A percentile compares a stretch with the other conserved stretches of the same genome.
Conservation (phyloP, 1,284 basidiomycete genomes). For the Inonotus obliquus region DNA sequence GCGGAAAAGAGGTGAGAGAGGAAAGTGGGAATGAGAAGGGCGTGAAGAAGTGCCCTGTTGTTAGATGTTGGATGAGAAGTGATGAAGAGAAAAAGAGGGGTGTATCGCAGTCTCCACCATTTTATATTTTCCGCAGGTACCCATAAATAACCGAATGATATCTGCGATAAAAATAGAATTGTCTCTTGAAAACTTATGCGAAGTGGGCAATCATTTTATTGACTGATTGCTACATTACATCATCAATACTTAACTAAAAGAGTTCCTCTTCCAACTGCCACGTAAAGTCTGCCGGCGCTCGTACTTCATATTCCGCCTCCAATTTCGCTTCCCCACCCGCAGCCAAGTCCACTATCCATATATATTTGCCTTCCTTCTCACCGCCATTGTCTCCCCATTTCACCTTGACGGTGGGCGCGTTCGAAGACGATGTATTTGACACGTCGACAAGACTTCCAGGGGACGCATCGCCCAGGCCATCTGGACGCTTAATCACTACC, state of each 20-base stretch:
- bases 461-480: slow-evolving; percentile 41
- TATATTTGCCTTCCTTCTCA: slow-evolving; percentile 40
- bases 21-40: background rate
- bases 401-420: slow-evolving; percentile 17
- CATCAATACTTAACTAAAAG: background rate
- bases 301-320: slow-evolving; percentile 47
- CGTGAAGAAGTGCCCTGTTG: slow-evolving; percentile 2
- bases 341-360: slow-evolving; percentile 36
- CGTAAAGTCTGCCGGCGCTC: slow-evolving; percentile 36
- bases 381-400: slow-evolving; percentile 31
- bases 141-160: slow-evolving; percentile 6
- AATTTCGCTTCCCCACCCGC: slow-evolving; percentile 37
- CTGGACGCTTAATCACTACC: slow-evolving; percentile 44
- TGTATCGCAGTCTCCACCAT: background rate
- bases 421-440: background rate
- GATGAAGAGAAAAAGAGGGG: slow-evolving; percentile 1
- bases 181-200: background rate
- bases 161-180: background rate
- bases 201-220: too few species aligned
- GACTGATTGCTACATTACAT: too few species aligned
- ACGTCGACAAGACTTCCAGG: slow-evolving; percentile 36
- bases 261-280: slow-evolving; percentile 22
- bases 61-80: slow-evolving; percentile 1
- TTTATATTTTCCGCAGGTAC: slow-evolving; percentile 9
- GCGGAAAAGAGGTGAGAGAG: background rate